Evolutionary conservation across 1,139 yeast genomes (phyloP).

Genomic region (Kodamaea ohmeri): DNA sequence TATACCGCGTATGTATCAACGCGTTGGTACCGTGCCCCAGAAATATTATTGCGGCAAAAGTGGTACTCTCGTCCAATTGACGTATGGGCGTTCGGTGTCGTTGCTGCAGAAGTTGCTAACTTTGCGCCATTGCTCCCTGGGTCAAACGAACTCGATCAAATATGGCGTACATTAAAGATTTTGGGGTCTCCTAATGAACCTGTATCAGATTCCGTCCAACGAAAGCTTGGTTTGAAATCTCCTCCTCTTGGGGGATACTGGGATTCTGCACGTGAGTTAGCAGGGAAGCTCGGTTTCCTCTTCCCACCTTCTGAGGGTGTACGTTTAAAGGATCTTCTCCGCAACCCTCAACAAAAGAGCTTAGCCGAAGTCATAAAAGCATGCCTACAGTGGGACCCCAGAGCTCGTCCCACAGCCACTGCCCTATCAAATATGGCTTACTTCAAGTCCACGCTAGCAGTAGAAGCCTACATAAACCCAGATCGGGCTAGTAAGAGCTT

Average conservation of each 20-base stretch:
- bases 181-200: constrained; percentile 62
- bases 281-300: constrained; percentile 49
- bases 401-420: constrained; percentile 47
- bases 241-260: constrained; percentile 65
- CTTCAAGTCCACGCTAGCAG: constrained; percentile 41
- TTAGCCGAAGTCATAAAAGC: constrained; percentile 51
- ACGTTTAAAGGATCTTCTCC: constrained; percentile 26
- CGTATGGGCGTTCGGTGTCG: constrained; percentile 92
- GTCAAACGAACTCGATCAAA: constrained; percentile 70
- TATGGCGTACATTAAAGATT: constrained; percentile 59
- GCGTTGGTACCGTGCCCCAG: constrained; percentile 96
- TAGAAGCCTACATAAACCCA: constrained; percentile 16
- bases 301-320: constrained; percentile 46
- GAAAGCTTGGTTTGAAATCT: background rate
- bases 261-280: constrained; percentile 55
- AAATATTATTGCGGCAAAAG: constrained; percentile 67
- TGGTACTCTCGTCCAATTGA: constrained; percentile 77
- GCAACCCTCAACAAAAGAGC: constrained; percentile 22
- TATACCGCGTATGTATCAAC: constrained; percentile 87
- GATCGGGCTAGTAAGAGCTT: constrained; percentile 5
- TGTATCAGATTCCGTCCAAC: background rate
- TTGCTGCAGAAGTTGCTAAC: constrained; percentile 77
- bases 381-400: constrained; percentile 69
- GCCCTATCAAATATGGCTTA: constrained; percentile 49
- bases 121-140: constrained; percentile 86